phyloP scores from a whole-genome alignment of 73 alveolate genomes.

The Durusdinium trenchii region DNA sequence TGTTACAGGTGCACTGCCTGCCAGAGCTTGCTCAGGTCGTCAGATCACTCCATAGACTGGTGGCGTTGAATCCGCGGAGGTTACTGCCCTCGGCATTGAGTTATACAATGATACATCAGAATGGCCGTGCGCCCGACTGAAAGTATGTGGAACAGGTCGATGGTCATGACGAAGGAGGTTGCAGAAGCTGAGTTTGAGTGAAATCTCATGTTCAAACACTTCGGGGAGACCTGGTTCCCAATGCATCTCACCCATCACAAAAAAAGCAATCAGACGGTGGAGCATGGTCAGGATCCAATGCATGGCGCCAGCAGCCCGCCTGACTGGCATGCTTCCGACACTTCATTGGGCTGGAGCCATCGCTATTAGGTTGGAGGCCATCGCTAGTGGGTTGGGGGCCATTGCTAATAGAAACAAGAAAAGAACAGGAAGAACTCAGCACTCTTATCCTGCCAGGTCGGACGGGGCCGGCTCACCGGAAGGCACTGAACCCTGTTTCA shows the following conservation, averaged over 20 bases:
- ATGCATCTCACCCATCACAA: no score
- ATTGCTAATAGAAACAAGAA: no score
- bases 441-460: conserved; percentile 20
- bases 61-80: background rate
- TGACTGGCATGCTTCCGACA: background rate
- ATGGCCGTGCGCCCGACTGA: background rate
- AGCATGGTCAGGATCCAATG: conserved; percentile 39
- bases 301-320: conserved; percentile 60
- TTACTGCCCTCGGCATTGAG: background rate
- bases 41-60: background rate
- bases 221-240: no score
- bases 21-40: conserved; percentile 28
- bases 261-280: no score
- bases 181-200: background rate
- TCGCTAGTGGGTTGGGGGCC: no score
- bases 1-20: background rate
- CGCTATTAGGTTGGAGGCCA: no score
- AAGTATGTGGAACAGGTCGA: background rate
- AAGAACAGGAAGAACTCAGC: background rate
- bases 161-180: background rate
- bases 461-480: conserved; percentile 56
- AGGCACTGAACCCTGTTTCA: background rate
- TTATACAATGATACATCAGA: background rate
- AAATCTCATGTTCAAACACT: background rate
- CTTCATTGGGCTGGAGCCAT: background rate